Evolutionary conservation across 1,139 yeast genomes (phyloP).

Genomic region (Candida tropicalis): DNA sequence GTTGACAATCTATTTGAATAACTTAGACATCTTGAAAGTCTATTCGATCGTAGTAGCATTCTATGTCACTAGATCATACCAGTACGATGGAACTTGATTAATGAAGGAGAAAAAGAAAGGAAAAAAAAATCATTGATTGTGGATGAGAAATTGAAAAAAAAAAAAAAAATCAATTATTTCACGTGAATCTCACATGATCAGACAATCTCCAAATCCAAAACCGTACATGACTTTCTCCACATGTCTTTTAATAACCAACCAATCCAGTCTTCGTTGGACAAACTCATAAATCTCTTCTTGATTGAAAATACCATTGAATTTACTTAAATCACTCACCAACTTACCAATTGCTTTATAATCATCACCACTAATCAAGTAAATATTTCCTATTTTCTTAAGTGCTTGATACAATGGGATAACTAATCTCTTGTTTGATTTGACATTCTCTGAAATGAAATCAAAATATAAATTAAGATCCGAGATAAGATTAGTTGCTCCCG

Average conservation of each 20-base stretch:
- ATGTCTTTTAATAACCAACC: conserved; percentile 73
- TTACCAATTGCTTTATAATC: conserved; percentile 85
- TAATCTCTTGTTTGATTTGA: conserved; percentile 62
- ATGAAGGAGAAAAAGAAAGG: neutral
- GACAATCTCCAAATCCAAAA: conserved; percentile 70
- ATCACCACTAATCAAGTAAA: conserved; percentile 74
- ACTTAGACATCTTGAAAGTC: neutral
- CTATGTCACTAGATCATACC: too few relatives aligned
- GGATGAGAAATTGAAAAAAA: too few relatives aligned
- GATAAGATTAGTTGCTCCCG: conserved; percentile 80
- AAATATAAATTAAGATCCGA: conserved; percentile 77
- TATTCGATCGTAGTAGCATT: too few relatives aligned
- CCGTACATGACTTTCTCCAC: conserved; percentile 98
- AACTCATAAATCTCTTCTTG: conserved; percentile 94
- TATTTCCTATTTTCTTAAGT: conserved; percentile 79
- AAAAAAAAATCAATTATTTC: neutral
- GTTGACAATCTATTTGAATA: neutral
- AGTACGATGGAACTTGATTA: neutral
- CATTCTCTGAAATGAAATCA: conserved; percentile 61
- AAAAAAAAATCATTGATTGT: too few relatives aligned
- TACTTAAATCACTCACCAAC: conserved; percentile 77
- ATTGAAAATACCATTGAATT: conserved; percentile 85
- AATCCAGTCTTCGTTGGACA: conserved; percentile 85
- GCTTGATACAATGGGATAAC: conserved; percentile 80
- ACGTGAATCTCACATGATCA: conserved; percentile 32